Evolutionary conservation across 2,329 filamentous ascomycete species (phyloP).

Genomic region (Fusarium acutatum): DNA sequence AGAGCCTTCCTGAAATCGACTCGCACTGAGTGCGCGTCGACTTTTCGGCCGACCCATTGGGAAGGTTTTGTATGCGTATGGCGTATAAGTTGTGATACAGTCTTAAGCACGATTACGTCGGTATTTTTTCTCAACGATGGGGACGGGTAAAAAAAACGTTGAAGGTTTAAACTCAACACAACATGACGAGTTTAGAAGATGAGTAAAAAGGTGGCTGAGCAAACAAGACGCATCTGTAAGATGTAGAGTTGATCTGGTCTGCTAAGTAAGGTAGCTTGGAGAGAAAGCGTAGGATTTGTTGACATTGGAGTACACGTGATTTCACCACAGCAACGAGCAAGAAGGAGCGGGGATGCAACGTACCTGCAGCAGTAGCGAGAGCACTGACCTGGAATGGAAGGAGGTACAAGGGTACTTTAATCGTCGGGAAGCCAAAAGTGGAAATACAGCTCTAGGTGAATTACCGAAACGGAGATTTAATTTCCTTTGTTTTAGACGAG

Average conservation of each 20-base stretch:
- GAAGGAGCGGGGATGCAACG: constrained; percentile 30
- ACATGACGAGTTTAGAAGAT: constrained; percentile 5
- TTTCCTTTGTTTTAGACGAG: constrained; percentile 23
- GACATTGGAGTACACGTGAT: constrained; percentile 42
- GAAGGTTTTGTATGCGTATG: constrained; percentile 11
- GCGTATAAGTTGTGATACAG: constrained; percentile 5
- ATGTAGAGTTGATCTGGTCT: not conserved
- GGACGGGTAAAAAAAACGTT: constrained; percentile 11
- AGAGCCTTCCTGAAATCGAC: constrained; percentile 79
- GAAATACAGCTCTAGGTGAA: constrained; percentile 14
- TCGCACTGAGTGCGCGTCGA: constrained; percentile 48
- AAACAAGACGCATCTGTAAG: constrained; percentile 14
- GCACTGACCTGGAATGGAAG: constrained; percentile 28
- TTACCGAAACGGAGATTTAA: constrained; percentile 24
- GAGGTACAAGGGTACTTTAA: constrained; percentile 15
- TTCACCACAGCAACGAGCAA: constrained; percentile 46
- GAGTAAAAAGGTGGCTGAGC: constrained; percentile 18
- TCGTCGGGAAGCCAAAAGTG: constrained; percentile 12
- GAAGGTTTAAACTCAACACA: constrained; percentile 1
- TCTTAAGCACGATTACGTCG: constrained; percentile 21
- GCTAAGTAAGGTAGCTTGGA: not conserved
- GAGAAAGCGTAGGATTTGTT: constrained; percentile 35
- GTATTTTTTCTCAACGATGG: not conserved
- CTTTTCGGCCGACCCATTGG: constrained; percentile 44
- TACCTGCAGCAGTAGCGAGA: constrained; percentile 36